Evolutionary conservation across 2,329 filamentous ascomycete species (phyloP), one percentile per base, ranked within the genome.

Genomic region (Dendrostoma leiphaemia): DNA sequence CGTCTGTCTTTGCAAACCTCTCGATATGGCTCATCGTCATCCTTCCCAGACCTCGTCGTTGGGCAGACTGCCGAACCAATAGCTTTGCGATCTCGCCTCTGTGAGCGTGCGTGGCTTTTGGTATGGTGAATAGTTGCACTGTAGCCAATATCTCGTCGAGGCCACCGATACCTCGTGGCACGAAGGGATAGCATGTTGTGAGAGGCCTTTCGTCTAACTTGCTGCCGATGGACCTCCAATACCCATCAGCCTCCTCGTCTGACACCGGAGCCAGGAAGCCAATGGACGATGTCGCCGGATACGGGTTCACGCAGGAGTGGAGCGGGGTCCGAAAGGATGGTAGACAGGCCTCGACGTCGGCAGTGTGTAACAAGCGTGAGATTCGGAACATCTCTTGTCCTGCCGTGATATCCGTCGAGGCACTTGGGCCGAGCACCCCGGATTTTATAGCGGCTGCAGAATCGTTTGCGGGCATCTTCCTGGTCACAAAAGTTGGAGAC

Each of bases 231-330:
- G 54, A 41, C 2, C 37, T 51, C 65, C 63, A 67, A 56, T 62
- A 63, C 3, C 43, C 45, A 31, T 38, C 51, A 3, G 65, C 61
- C 5, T 49, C 55, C 31, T 53, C 50, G 15, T 63, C 63, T 6
- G 64, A 58, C 1, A 67, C 49, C 8, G 65, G 65, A 6, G 64
- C 63, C 13, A 65, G 59, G 52, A 67, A 67, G 34, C 61, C 62
- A 47, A 68, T 60, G 10, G 64, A 66, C 3, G 65, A 68, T 15
- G 24, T 28, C 0, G 54, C 26, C 6, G 65, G 62, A n/a, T 67
- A 62, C 15, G 62, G 51, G 46, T 67, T 67, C 46, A 67, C 61
- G 50, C 64, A 64, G 13, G 47, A 50, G 44, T 64, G 63, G 7
- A 67, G 59, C 15, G 66, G 55, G 6, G 13, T 23, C 44, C 53